phyloP scores from a whole-genome alignment of 2,329 filamentous ascomycete genomes.

The Fusarium continuum region DNA sequence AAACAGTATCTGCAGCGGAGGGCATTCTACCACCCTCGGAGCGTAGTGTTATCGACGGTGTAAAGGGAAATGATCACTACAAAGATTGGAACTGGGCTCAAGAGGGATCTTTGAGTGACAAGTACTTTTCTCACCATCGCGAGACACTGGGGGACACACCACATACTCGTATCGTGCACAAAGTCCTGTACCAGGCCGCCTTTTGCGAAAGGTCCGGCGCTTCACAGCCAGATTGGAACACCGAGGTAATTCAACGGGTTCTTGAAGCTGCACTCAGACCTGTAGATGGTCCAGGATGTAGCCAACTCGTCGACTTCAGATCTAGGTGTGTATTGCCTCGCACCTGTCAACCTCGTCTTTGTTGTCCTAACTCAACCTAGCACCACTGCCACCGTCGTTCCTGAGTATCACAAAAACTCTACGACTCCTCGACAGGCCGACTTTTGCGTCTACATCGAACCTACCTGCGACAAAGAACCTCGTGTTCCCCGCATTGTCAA shows the following conservation, averaged over 20 bases:
- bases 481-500: background rate
- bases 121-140: background rate
- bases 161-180: background rate
- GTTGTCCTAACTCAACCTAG: background rate
- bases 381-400: background rate
- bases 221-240: background rate
- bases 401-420: background rate
- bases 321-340: background rate
- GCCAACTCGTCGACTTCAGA: background rate
- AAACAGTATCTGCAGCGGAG: background rate
- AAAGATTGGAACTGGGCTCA: conserved; percentile 3
- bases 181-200: background rate
- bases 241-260: background rate
- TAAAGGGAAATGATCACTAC: background rate
- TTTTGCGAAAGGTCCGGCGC: background rate
- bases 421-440: background rate
- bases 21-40: background rate
- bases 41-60: background rate
- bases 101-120: background rate
- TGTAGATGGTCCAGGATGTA: background rate
- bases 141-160: background rate
- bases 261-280: conserved; percentile 7
- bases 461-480: background rate
- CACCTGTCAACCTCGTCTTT: too few species aligned
- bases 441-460: background rate